These are phyloP conservation scores for Histomonas meleagridis DNA, from an alignment of 208 protist species.

Conservation along the genomic window DNA sequence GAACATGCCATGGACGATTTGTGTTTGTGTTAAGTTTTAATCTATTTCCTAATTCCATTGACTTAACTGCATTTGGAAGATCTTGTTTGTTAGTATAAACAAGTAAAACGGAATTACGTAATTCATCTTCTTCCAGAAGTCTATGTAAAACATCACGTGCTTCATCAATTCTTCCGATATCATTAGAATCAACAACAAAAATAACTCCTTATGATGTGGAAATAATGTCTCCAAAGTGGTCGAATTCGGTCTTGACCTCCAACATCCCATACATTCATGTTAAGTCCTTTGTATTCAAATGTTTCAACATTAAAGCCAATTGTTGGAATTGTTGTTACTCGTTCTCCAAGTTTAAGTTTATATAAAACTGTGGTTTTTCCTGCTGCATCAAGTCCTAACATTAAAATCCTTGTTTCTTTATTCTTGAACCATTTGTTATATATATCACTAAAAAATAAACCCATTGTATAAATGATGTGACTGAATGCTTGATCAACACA, in stretches of 20 bases:
- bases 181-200: slow-evolving; percentile 85
- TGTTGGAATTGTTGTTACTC: slow-evolving; percentile 53
- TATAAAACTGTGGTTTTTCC: slow-evolving; percentile 58
- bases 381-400: slow-evolving; percentile 51
- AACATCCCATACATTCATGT: slow-evolving; percentile 51
- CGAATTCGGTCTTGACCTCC: slow-evolving; percentile 81
- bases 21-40: too few relatives aligned
- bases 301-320: slow-evolving; percentile 57
- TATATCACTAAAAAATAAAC: too few relatives aligned
- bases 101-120: slow-evolving; percentile 19
- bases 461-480: too few relatives aligned
- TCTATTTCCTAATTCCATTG: slow-evolving; percentile 41
- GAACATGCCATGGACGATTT: too few relatives aligned
- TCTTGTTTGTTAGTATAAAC: slow-evolving; percentile 54
- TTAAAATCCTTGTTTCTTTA: slow-evolving; percentile 48
- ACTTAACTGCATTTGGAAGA: slow-evolving; percentile 38
- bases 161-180: slow-evolving; percentile 64
- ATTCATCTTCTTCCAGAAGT: neutral
- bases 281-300: neutral
- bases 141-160: slow-evolving; percentile 31
- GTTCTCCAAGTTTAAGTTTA: slow-evolving; percentile 52
- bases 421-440: too few relatives aligned
- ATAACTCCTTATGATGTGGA: slow-evolving; percentile 75
- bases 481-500: too few relatives aligned
- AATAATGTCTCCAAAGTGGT: slow-evolving; percentile 84